Conservation (phyloP, 2,329 filamentous ascomycete species). For the Coniochaeta hoffmannii region DNA sequence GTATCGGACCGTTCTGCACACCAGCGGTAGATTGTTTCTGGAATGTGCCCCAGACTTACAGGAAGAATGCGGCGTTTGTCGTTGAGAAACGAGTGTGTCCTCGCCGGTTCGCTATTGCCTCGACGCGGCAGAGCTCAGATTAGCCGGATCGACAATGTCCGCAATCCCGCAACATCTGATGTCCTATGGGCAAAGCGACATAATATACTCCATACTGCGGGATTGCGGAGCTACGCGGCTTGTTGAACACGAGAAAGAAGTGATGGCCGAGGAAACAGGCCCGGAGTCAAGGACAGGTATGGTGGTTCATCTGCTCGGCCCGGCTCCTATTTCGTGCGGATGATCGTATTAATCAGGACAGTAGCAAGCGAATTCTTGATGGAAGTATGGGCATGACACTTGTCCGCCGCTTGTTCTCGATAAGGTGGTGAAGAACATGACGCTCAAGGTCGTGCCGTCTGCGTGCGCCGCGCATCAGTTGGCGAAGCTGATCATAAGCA, state of each 20-base stretch:
- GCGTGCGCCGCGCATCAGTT: too few relatives aligned
- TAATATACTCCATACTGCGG: neutral
- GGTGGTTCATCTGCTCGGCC: neutral
- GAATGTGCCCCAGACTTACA: neutral
- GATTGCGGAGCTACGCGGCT: neutral
- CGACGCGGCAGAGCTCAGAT: neutral
- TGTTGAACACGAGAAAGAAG: neutral
- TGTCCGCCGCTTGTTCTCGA: too few relatives aligned
- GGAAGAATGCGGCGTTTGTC: neutral
- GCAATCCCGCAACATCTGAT: neutral
- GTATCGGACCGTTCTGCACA: constrained; percentile 1
- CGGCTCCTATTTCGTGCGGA: too few relatives aligned
- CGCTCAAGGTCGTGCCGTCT: too few relatives aligned
- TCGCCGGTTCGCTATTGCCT: neutral
- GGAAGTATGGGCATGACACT: too few relatives aligned
- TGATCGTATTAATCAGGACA: too few relatives aligned
- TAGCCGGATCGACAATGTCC: constrained; percentile 1
- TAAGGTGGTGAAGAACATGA: too few relatives aligned
- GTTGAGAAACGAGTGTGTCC: neutral
- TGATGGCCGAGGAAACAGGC: neutral
- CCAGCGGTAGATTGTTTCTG: neutral
- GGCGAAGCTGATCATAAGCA: too few relatives aligned
- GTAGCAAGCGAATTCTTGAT: too few relatives aligned
- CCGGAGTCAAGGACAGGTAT: neutral
- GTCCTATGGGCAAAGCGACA: neutral